A percentile compares a stretch with the other conserved stretches of the same genome.
phyloP scores from a whole-genome alignment of 495 filamentous ascomycete species.

The Trichoderma gamsii region DNA sequence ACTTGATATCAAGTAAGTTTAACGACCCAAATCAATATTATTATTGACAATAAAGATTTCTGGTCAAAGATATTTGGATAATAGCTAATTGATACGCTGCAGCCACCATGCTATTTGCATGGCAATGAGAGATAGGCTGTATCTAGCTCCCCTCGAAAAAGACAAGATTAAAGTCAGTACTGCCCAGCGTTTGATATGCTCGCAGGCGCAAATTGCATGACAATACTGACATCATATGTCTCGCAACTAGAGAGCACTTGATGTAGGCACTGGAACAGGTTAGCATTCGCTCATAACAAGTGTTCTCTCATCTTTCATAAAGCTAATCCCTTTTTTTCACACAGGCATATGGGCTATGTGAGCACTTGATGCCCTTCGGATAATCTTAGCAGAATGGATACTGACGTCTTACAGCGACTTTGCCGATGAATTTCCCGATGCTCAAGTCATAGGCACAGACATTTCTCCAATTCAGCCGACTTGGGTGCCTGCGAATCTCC shows the following conservation, averaged over 20 bases:
- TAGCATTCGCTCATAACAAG: background rate
- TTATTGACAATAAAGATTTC: too few species aligned
- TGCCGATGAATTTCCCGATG: conserved; percentile 44
- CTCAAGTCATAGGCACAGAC: conserved; percentile 61
- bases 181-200: conserved; percentile 45
- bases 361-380: conserved; percentile 7
- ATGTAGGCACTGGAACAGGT: conserved; percentile 58
- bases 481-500: conserved; percentile 46
- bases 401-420: conserved; percentile 27
- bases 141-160: conserved; percentile 48
- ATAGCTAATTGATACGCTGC: background rate
- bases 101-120: conserved; percentile 35
- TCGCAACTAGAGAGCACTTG: conserved; percentile 49
- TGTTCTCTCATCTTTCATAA: too few species aligned
- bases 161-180: conserved; percentile 22
- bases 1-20: conserved; percentile 34
- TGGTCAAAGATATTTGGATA: background rate
- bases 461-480: conserved; percentile 51
- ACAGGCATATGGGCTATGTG: conserved; percentile 40
- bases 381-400: conserved; percentile 13
- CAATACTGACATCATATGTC: conserved; percentile 24
- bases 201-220: background rate
- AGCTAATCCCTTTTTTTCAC: background rate
- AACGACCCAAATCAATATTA: background rate
- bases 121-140: conserved; percentile 49